phyloP scores from a whole-genome alignment of 257 asterid genomes.

The Penstemon davidsonii region DNA sequence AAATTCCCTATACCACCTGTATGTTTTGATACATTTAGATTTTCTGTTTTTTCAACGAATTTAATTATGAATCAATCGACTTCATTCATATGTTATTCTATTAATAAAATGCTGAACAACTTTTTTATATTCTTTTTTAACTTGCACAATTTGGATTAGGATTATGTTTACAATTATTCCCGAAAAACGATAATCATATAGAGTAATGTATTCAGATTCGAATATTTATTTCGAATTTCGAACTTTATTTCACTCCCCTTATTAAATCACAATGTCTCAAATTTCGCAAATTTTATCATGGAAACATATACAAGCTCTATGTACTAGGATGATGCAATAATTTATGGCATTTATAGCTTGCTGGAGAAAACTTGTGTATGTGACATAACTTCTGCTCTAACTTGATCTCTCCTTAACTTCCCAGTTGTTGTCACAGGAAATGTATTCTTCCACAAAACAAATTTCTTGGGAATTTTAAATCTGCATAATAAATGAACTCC shows the following conservation, averaged over 20 bases:
- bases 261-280: no score
- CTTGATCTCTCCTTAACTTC: constrained; percentile 68
- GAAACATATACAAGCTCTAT: not conserved
- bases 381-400: constrained; percentile 55
- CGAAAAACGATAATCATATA: not conserved
- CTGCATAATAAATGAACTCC: constrained; percentile 37
- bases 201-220: not conserved
- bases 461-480: constrained; percentile 71
- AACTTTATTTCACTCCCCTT: not conserved
- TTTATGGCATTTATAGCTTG: constrained; percentile 41
- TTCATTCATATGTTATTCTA: no score
- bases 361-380: constrained; percentile 41
- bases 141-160: no score
- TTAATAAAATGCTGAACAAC: no score
- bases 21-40: no score
- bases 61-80: no score
- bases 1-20: no score
- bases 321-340: not conserved
- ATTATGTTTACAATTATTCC: no score
- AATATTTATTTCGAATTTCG: not conserved
- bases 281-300: no score
- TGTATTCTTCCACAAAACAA: constrained; percentile 52
- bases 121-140: no score
- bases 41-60: no score
- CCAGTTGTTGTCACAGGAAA: constrained; percentile 83